Conservation (phyloP, 164 flowering plant species). For the Liquidambar formosana region DNA sequence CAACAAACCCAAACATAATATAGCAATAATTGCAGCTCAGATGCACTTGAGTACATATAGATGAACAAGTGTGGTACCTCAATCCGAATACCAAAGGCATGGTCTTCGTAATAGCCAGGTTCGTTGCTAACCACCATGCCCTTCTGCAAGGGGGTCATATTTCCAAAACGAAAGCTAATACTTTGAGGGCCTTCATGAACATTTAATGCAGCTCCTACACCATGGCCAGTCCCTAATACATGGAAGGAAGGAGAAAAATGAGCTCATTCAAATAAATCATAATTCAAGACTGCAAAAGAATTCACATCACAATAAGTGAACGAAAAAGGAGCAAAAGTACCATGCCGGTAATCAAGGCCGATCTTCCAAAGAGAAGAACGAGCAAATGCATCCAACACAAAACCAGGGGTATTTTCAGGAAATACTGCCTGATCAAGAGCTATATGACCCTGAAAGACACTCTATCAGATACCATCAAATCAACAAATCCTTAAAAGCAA, state of each 20-base stretch:
- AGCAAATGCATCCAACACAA: conserved; percentile 94
- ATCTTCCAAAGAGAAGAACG: conserved; percentile 91
- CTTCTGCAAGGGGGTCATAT: conserved; percentile 69
- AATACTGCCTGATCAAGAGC: conserved; percentile 95
- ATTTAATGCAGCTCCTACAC: conserved; percentile 97
- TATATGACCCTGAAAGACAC: conserved; percentile 83
- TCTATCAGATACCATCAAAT: conserved; percentile 5
- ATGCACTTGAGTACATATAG: not conserved
- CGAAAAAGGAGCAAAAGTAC: conserved; percentile 37
- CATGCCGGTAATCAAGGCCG: conserved; percentile 98
- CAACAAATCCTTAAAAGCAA: not conserved
- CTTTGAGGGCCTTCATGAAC: conserved; percentile 99
- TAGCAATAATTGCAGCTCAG: not conserved
- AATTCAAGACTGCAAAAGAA: not conserved
- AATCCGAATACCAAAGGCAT: conserved; percentile 90
- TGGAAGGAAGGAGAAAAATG: not conserved
- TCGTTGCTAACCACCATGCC: conserved; percentile 98
- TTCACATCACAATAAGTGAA: not conserved
- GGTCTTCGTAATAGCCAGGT: conserved; percentile 97
- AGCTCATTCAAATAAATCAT: not conserved
- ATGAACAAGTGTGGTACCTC: conserved; percentile 51
- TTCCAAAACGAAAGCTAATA: conserved; percentile 90
- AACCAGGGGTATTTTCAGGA: conserved; percentile 94
- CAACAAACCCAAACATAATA: no score
- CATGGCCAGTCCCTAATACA: conserved; percentile 88